Base-by-base conservation (phyloP, 2,329 filamentous ascomycete species). In the Escovopsis sp. region DNA sequence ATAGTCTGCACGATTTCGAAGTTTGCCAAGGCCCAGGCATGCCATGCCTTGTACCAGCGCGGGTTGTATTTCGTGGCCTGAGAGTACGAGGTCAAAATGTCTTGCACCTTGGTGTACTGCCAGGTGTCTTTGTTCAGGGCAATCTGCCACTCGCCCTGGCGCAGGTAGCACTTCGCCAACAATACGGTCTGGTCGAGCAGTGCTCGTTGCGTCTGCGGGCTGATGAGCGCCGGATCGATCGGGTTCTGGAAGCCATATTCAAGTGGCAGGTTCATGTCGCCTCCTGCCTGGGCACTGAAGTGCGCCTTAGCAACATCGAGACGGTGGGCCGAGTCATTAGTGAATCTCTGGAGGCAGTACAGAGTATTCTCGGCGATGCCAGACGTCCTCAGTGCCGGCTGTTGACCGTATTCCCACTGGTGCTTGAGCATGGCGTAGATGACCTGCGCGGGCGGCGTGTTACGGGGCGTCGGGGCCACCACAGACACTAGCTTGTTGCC, bases 41-140 rank as follows among this genome's bases (percentile, higher is more conserved):
- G 90, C 90, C 90, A 99, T 7, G 92, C 90, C 60, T 98, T 99
- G 64, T 98, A 98, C 75, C 88, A 98, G 41, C 79, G 77, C 25
- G 85, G 79, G 53, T 98, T 93, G 60, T 92, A 94, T 39, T 84
- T 79, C 2, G 90, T 98, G 2, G 92, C 92, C 39, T 87, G 79
- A 14, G 78, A 77, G 56, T 96, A 98, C 2, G 90, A 86, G n/a
- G 75, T 71, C 17, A 98, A 65, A 39, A 98, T 86, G 35, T 96
- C 88, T 35, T 82, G 74, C 4, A 94, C 83, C 44, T 83, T 78
- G 8, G 84, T 79, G 42, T 83, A 75, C 43, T 84, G 78, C 92
- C 90, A 98, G 44, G 90, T 79, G 35, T 86, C 81, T 50, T 81
- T 79, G 53, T 92, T 81, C 36, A 94, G 61, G 13, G 80, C 69